phyloP scores from a whole-genome alignment of 192 early-diverging fungal genomes.

The Podochytrium sp. region DNA sequence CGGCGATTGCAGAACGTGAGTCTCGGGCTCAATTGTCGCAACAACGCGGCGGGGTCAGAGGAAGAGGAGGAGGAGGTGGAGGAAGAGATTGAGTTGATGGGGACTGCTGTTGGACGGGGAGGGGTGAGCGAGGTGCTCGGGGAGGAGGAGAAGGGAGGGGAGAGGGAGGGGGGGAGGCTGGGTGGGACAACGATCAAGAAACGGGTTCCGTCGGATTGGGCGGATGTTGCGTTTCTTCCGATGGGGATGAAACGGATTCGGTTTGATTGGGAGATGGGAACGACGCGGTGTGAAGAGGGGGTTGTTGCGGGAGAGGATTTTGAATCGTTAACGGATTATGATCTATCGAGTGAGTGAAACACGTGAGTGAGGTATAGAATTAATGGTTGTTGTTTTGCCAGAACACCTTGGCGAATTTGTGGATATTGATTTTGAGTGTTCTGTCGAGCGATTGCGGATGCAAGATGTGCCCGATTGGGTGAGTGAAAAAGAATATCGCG shows the following conservation, averaged over 20 bases:
- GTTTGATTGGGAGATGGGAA: constrained; percentile 41
- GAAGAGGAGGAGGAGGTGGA: not conserved
- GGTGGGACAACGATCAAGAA: not conserved
- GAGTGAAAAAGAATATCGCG: not conserved
- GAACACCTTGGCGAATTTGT: constrained; percentile 37
- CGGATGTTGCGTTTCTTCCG: constrained; percentile 37
- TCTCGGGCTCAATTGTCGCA: not conserved
- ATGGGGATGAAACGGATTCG: constrained; percentile 30
- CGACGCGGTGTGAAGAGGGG: constrained; percentile 10
- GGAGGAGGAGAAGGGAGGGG: not conserved
- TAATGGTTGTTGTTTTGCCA: constrained; percentile 20
- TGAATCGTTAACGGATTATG: constrained; percentile 28
- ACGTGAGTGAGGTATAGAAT: not conserved
- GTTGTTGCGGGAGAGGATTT: constrained; percentile 29
- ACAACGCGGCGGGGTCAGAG: not conserved
- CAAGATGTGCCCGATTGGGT: constrained; percentile 44
- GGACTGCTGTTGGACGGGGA: not conserved
- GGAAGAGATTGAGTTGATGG: constrained; percentile 22
- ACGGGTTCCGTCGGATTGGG: constrained; percentile 37
- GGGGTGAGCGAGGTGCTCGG: not conserved
- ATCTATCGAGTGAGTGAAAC: constrained; percentile 19
- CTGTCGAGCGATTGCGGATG: constrained; percentile 38
- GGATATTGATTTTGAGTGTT: constrained; percentile 38
- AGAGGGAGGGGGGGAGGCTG: not conserved
- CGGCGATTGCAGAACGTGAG: constrained; percentile 21